Conservation (phyloP, 108 stramenopile species). For the Cyclostephanos invisitatus region DNA sequence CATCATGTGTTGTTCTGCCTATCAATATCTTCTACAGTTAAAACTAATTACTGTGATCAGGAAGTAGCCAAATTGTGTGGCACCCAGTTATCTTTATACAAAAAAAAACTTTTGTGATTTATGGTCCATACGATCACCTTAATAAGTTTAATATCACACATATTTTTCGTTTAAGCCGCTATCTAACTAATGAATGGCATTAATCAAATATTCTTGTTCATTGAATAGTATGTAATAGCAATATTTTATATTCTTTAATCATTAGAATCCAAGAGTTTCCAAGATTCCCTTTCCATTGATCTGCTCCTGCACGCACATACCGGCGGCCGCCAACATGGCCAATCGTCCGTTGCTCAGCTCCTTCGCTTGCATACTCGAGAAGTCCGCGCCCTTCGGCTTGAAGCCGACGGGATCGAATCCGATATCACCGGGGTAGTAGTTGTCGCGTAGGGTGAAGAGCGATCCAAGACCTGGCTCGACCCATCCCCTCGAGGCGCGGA, state of each 20-base stretch:
- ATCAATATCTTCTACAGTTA: too few species aligned
- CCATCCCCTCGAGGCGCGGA: constrained; percentile 41
- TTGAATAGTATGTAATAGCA: too few species aligned
- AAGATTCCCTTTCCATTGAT: constrained; percentile 32
- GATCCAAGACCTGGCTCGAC: constrained; percentile 32
- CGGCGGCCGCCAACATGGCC: constrained; percentile 60
- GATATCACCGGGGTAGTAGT: constrained; percentile 61
- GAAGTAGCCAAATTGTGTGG: too few species aligned
- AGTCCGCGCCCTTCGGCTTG: constrained; percentile 49
- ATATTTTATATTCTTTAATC: too few species aligned
- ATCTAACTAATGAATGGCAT: too few species aligned
- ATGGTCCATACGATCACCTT: too few species aligned
- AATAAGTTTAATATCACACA: too few species aligned
- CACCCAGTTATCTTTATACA: too few species aligned
- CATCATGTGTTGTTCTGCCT: too few species aligned
- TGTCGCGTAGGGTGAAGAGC: constrained; percentile 55
- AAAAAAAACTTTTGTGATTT: too few species aligned
- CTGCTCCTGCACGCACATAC: constrained; percentile 43
- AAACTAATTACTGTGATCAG: too few species aligned
- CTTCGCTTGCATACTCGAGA: constrained; percentile 31
- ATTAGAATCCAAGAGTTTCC: constrained; percentile 21
- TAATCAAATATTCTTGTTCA: too few species aligned
- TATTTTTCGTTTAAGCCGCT: not conserved
- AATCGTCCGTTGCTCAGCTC: constrained; percentile 61
- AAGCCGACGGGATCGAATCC: constrained; percentile 61